A percentile compares a stretch with the other conserved stretches of the same genome.
These are phyloP conservation scores for Dinochytrium kinnereticum DNA, from an alignment of 371 early-diverging fungal genomes.

Conservation along the genomic window DNA sequence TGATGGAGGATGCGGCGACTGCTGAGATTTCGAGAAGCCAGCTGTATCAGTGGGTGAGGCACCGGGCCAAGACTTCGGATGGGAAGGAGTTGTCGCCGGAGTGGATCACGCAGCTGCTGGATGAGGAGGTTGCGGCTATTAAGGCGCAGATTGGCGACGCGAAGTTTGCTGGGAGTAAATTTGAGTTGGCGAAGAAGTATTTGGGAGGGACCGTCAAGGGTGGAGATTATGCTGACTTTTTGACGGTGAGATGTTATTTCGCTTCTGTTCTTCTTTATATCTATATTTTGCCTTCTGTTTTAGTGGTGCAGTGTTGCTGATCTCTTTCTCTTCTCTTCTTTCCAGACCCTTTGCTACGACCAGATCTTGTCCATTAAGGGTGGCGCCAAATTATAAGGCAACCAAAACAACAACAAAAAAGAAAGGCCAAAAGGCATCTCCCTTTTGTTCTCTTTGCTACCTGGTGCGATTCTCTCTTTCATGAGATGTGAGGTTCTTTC, in stretches of 20 bases:
- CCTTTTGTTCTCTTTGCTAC: not conserved
- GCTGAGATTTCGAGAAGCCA: constrained; percentile 97
- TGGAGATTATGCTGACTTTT: constrained; percentile 86
- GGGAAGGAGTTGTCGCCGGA: constrained; percentile 80
- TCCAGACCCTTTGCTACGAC: constrained; percentile 53
- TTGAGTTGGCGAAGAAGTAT: constrained; percentile 76
- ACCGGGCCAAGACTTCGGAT: constrained; percentile 79
- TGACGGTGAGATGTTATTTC: constrained; percentile 63
- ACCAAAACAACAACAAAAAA: no score
- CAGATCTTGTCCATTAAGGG: constrained; percentile 43
- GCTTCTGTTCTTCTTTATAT: not conserved
- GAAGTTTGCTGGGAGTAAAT: constrained; percentile 69
- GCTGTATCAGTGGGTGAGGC: constrained; percentile 96
- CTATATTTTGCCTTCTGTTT: not conserved
- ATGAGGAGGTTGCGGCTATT: constrained; percentile 82
- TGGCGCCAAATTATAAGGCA: constrained; percentile 35
- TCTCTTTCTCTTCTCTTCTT: no score
- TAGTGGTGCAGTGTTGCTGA: constrained; percentile 1
- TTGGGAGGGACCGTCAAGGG: constrained; percentile 83
- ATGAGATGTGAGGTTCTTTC: not conserved
- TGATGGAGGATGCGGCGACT: constrained; percentile 98
- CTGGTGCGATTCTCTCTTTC: not conserved
- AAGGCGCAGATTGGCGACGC: constrained; percentile 66
- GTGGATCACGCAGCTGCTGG: constrained; percentile 74
- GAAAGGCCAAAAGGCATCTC: no score